Base-by-base conservation (phyloP, 2,329 filamentous ascomycete genomes). In the Lachnellula cervina region DNA sequence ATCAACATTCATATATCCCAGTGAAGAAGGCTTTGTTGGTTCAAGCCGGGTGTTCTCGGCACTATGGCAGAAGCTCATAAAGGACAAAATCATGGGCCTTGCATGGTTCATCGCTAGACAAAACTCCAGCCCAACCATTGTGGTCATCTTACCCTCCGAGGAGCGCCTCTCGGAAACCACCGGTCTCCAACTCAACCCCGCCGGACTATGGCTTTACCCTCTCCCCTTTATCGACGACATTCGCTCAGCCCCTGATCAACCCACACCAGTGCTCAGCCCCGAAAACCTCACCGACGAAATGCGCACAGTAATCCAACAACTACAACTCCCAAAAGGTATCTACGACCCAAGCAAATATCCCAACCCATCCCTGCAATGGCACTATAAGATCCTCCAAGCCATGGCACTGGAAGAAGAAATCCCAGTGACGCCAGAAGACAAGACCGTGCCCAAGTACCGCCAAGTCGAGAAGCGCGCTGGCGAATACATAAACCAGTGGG, bases 291-390 rank as follows among this genome's bases (percentile, higher is more conserved):
- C 87, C 13, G 89, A 95, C 65, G 79, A 82, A 38, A 97, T 97
- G 92, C 82, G 89, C 48, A 80, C 80, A 5, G 82, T 97, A 4
- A 77, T 97, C 2, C 87, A 94, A 68, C 90, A 70, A 51, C 42
- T 69, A 0, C 90, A 96, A 69, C 81, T 99, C 7, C 94, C 94
- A 0, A 92, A 89, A 66, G 91, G 82, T 5, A 78, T 82, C 34
- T 99, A 95, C 68, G 88, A 96, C 62, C 92, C 93, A 1, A 76
- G 78, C 1, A 94, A 88, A 67, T 97, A 97, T 66, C 90, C 94
- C 0, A 99, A 99, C 59, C 91, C 92, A 9, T 82, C 89, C 8
- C 77, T 99, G 23, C 94, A 99, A 73, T 99, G 93, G 92, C 94
- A 97, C 74, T 99, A 97, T 76, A 87, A 84, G 59, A 96, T 99